Evolutionary conservation across 2,329 filamentous ascomycete genomes (phyloP).

Genomic region (Botryotinia narcissicola): DNA sequence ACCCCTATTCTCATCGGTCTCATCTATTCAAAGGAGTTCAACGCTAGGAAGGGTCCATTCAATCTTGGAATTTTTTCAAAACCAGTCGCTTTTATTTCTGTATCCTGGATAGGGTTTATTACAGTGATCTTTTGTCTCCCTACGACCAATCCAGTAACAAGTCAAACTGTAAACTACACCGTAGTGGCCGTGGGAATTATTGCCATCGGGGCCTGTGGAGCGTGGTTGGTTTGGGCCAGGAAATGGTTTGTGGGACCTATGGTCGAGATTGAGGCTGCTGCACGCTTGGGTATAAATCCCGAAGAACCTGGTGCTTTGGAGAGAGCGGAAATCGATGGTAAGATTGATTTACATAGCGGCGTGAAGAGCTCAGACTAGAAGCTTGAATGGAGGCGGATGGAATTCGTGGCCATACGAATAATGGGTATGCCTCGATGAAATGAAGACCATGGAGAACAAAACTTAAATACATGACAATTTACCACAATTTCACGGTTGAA

Average conservation of each 20-base stretch:
- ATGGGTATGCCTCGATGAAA: background rate
- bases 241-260: constrained; percentile 57
- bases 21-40: constrained; percentile 51
- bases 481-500: too few species aligned
- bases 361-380: background rate
- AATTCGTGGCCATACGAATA: background rate
- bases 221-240: constrained; percentile 53
- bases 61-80: constrained; percentile 48
- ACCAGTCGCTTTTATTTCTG: constrained; percentile 48
- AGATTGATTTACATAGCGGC: background rate
- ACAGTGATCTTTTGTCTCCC: constrained; percentile 58
- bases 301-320: constrained; percentile 33
- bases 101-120: constrained; percentile 54
- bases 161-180: constrained; percentile 59
- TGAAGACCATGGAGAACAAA: background rate
- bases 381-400: background rate
- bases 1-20: constrained; percentile 55
- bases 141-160: constrained; percentile 52
- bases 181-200: constrained; percentile 59
- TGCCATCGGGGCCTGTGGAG: constrained; percentile 45
- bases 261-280: constrained; percentile 51
- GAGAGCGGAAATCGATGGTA: constrained; percentile 26
- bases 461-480: background rate
- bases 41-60: constrained; percentile 53
- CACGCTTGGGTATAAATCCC: constrained; percentile 48